Percentiles rank a stretch among this genome's conserved stretches.
Conservation (phyloP, 2,329 filamentous ascomycete species). For the Fusarium neocosmosporiellum region DNA sequence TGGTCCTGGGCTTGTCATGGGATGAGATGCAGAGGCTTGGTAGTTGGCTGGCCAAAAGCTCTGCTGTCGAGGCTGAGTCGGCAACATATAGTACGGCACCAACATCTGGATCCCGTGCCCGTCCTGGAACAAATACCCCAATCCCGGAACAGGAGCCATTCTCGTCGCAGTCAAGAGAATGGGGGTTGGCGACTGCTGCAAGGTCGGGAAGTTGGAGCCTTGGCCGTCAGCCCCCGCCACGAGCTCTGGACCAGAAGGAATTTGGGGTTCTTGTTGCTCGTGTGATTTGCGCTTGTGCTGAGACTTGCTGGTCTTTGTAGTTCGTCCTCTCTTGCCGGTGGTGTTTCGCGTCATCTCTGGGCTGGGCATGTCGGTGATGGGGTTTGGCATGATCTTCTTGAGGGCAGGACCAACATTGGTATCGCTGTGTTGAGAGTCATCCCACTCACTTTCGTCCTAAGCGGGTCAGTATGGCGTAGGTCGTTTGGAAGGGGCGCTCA, state of each 20-base stretch:
- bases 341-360: not conserved
- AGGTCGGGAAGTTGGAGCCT: not conserved
- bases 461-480: not conserved
- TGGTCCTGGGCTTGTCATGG: not conserved
- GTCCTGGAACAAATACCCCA: not conserved
- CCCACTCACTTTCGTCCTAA: not conserved
- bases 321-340: not conserved
- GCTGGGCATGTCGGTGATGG: not conserved
- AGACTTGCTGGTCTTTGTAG: not conserved
- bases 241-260: not conserved
- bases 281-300: not conserved
- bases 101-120: not conserved
- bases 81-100: not conserved
- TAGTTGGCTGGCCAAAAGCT: not conserved
- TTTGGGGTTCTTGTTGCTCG: not conserved
- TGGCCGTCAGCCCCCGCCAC: not conserved
- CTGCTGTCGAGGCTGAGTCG: not conserved
- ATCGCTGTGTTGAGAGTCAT: not conserved
- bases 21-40: not conserved
- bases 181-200: not conserved
- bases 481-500: not conserved
- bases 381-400: not conserved
- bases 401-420: not conserved
- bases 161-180: not conserved
- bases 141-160: not conserved